Base-by-base conservation (phyloP, 345 rosid genomes). In the Eucalyptus paniculata region DNA sequence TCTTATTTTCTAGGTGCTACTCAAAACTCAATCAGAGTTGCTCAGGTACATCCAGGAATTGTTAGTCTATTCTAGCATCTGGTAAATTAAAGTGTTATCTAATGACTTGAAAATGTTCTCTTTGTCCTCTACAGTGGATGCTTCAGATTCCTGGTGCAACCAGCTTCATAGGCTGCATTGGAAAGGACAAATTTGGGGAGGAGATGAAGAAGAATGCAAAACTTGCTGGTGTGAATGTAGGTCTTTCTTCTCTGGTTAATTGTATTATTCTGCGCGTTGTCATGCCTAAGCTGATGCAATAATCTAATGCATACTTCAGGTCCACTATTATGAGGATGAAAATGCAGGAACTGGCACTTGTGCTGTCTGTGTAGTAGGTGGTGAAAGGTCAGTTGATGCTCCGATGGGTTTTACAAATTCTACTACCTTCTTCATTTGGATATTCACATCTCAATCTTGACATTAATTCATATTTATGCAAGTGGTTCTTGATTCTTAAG, bases 121-220 rank as follows among this genome's bases (percentile, higher is more conserved):
- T 77, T 30, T 87, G 81, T 30, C 90, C 87, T 47, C 65, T 91
- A 81, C 91, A 98, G 99, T 98, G 99, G 99, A 94, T 98, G 99
- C 97, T 98, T 89, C 99, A 97, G 97, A 91, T 90, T 88, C 97
- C 99, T 86, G 98, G 98, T 87, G 97, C 99, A 82, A 96, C 99
- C 16, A 91, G 94, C 89, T 98, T 95, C 94, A 97, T 98, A 30
- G 99, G 99, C 80, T 96, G 96, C 93, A 96, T 97, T 91, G 99
- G 99, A 56, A 96, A 97, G 91, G 99, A 97, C 91, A 95, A 97
- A 91, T 97, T 93, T 92, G 99, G 99, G 18, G 99, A 94, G 91
- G 99, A 97, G 91, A 97, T 98, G 99, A 98, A 94, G 95, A 98
- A 97, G 91, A 91, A 94, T 89, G 93, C 94, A 51, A 94, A 89